Evolutionary conservation across 768 basidiomycete species (phyloP), one percentile per base, ranked within the genome.

Genomic region (Dentipellis fragilis): DNA sequence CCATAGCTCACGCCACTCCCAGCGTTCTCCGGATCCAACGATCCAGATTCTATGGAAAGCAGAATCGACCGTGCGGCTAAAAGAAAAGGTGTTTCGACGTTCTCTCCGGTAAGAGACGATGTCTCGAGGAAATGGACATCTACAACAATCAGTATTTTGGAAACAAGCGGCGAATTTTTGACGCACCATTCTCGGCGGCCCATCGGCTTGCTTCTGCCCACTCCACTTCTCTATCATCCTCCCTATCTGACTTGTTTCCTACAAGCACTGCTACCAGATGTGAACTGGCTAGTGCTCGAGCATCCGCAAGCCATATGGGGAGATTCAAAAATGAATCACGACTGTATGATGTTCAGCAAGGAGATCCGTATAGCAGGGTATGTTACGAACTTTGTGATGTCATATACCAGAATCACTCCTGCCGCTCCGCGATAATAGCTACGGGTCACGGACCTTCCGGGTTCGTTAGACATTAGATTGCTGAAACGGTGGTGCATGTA

Each of bases 1-100:
- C 96, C 96, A 66, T 96, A 99, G 64, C 89, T 92, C 47, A 99
- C 93, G 19, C 96, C 96, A 58, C 90, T 93, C 1, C 93, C 95
- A 14, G 90, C 82, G 66, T 89, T 88, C 72, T 97, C 94, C 42
- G 95, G 95, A 69, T 97, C 92, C 39, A 97, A 78, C 14, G 76
- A 75, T 23, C 93, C 93, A 14, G 90, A 87, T 70, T 97, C 94
- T 63, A 97, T 93, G 19, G 90, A 82, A 21, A 93, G 76, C 54
- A 97, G 75, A 60, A 96, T 93, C 8, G 89, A 86, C 54, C 93
- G 83, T 29, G 93, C 89, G 19, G 89, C 85, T 46, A 89, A 74
- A 49, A 90, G 72, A 71, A 99, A 99, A 0, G 96, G 96, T 40
- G 93, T 87, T 65, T 93, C 88, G 52, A 94, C 87, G 64, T 98